Conservation (phyloP, 75 land plant species). For the Picea sitchensis region DNA sequence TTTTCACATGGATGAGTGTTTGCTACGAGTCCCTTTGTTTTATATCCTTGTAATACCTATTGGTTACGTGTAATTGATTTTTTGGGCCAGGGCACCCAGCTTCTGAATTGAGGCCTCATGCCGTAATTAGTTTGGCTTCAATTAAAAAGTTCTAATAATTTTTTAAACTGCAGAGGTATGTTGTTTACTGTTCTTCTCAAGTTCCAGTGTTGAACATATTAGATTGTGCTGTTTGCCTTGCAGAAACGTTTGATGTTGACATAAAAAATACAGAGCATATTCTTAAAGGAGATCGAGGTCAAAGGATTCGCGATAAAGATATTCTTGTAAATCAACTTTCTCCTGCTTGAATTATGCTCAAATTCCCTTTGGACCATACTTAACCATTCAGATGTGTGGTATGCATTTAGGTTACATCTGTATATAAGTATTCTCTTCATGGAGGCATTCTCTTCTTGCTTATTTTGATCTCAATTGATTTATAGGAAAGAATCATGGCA, state of each 20-base stretch:
- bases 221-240: conserved; percentile 10
- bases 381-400: background rate
- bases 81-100: background rate
- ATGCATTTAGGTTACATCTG: background rate
- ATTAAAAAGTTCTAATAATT: background rate
- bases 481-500: background rate
- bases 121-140: background rate
- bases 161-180: background rate
- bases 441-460: background rate
- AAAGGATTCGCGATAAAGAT: too few species aligned
- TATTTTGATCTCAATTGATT: background rate
- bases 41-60: background rate
- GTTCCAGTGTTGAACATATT: background rate
- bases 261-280: conserved; percentile 78
- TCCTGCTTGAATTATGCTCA: background rate
- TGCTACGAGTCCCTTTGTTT: background rate
- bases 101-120: background rate
- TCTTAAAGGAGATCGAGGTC: too few species aligned
- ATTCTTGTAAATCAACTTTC: conserved; percentile 57
- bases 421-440: background rate
- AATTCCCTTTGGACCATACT: background rate
- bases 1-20: background rate
- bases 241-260: conserved; percentile 94
- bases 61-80: background rate
- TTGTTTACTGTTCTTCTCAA: background rate